Percentiles rank a stretch among this genome's conserved stretches.
Evolutionary conservation across 2,329 filamentous ascomycete genomes (phyloP).

Genomic region (Colletotrichum costaricense): DNA sequence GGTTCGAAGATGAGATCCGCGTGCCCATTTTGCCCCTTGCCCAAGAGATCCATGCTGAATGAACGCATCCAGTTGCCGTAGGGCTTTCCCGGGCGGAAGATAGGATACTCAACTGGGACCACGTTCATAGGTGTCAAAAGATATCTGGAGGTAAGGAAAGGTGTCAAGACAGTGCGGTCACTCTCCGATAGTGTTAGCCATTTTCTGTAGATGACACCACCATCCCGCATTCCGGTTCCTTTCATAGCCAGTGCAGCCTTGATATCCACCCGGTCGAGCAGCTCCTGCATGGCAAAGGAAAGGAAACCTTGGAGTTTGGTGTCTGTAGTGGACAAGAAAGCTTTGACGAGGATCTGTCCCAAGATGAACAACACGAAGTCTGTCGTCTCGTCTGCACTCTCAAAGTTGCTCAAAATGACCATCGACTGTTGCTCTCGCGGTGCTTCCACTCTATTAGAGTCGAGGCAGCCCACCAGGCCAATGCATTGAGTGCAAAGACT

Average conservation of each 20-base stretch:
- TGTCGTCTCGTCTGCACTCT: conserved; percentile 79
- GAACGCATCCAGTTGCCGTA: conserved; percentile 86
- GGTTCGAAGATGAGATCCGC: conserved; percentile 83
- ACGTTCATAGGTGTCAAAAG: conserved; percentile 72
- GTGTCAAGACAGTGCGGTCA: conserved; percentile 84
- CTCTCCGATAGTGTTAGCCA: conserved; percentile 84
- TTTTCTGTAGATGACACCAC: conserved; percentile 73
- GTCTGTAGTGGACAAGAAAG: conserved; percentile 91
- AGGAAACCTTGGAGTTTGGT: conserved; percentile 90
- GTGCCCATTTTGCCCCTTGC: conserved; percentile 79
- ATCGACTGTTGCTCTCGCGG: conserved; percentile 84
- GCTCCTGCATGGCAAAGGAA: conserved; percentile 93
- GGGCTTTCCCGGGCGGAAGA: conserved; percentile 75
- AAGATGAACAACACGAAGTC: conserved; percentile 89
- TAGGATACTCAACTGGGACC: conserved; percentile 75
- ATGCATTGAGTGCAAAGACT: conserved; percentile 83
- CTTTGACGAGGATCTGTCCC: conserved; percentile 87
- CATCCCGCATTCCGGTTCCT: conserved; percentile 54
- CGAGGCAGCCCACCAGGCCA: conserved; percentile 89
- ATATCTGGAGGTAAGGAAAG: conserved; percentile 89
- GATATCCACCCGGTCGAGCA: conserved; percentile 83
- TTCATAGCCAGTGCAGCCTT: conserved; percentile 63
- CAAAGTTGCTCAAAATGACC: conserved; percentile 89
- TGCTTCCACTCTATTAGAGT: conserved; percentile 88
- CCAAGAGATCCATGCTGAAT: conserved; percentile 85